phyloP scores from a whole-genome alignment of 768 basidiomycete genomes.

The Mycena polygramma region DNA sequence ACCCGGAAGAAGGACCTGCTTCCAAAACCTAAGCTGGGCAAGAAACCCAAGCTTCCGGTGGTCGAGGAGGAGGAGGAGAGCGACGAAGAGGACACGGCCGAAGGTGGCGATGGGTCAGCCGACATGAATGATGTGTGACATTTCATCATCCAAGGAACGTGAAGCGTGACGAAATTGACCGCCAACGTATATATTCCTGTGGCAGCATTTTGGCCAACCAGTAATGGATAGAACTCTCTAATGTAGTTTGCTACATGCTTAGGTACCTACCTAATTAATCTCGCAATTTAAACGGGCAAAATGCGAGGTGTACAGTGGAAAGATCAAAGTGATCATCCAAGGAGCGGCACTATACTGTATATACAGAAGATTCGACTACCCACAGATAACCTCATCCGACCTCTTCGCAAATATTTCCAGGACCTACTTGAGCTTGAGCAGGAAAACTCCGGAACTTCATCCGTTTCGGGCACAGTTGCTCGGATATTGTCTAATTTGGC shows the following conservation, averaged over 20 bases:
- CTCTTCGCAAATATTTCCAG: constrained; percentile 37
- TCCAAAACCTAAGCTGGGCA: constrained; percentile 32
- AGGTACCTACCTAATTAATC: neutral
- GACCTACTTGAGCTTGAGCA: too few species aligned
- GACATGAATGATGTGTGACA: constrained; percentile 8
- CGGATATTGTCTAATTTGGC: too few species aligned
- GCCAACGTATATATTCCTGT: neutral
- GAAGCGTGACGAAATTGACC: neutral
- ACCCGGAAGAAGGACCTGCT: constrained; percentile 35
- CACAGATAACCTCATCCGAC: too few species aligned
- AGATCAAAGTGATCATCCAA: constrained; percentile 11
- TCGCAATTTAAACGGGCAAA: neutral
- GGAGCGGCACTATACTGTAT: constrained; percentile 11
- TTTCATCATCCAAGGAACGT: neutral
- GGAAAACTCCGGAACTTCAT: too few species aligned
- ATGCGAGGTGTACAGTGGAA: neutral
- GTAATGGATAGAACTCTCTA: neutral
- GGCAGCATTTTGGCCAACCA: neutral
- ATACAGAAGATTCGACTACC: constrained; percentile 46
- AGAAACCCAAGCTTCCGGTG: constrained; percentile 36
- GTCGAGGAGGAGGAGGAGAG: constrained; percentile 28
- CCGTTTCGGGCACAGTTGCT: too few species aligned
- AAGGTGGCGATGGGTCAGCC: neutral
- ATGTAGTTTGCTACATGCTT: neutral
- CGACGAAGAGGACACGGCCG: constrained; percentile 24